A percentile compares a stretch with the other conserved stretches of the same genome.
Conservation (phyloP, 257 asterid species). For the Apocynum venetum region DNA sequence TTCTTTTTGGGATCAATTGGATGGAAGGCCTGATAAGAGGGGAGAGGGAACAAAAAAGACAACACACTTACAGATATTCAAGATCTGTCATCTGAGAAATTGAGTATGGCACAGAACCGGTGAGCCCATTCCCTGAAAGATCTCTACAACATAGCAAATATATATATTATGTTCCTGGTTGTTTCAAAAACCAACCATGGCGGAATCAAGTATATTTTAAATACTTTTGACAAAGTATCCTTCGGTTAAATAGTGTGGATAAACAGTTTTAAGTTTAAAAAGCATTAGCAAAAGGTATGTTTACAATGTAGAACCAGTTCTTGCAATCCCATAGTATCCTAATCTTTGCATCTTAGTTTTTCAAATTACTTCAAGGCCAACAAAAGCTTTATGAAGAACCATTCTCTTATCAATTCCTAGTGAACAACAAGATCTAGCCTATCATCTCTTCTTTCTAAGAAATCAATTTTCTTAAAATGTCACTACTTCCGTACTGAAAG, state of each 20-base stretch:
- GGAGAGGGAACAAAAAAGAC: slow-evolving; percentile 3
- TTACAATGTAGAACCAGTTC: neutral
- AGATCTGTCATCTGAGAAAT: slow-evolving; percentile 47
- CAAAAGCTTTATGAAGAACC: neutral
- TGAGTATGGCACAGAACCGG: slow-evolving; percentile 48
- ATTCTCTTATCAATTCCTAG: neutral
- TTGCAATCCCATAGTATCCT: neutral
- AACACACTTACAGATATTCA: slow-evolving; percentile 32
- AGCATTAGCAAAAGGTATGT: neutral
- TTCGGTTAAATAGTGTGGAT: neutral
- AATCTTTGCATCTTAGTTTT: neutral
- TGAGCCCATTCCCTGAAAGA: slow-evolving; percentile 38
- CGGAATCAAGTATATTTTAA: neutral
- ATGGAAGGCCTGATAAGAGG: neutral
- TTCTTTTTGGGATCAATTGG: neutral
- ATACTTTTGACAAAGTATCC: neutral
- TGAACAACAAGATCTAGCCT: neutral
- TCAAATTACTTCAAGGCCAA: neutral
- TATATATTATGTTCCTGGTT: neutral
- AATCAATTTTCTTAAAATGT: neutral
- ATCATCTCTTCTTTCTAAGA: neutral
- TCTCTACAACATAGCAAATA: slow-evolving; percentile 31
- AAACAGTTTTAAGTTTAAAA: neutral
- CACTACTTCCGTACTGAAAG: neutral
- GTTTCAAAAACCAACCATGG: no score